Evolutionary conservation across 257 asterid species (phyloP), one percentile per base, ranked within the genome.

Genomic region (Nicotiana knightiana): DNA sequence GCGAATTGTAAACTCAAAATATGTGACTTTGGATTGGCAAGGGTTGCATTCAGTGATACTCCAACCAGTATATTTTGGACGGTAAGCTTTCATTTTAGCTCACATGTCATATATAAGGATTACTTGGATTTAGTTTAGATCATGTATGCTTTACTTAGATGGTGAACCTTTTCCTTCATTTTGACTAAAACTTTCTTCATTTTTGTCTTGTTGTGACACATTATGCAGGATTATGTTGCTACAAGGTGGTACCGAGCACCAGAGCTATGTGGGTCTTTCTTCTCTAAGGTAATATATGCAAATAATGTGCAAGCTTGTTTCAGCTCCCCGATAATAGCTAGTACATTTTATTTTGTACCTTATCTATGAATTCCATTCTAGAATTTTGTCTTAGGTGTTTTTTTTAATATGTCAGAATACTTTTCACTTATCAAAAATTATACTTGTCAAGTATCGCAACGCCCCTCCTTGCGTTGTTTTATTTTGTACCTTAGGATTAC

Each of bases 221-320:
- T 58, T 28, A 24, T 89, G 82, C 93, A 96, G 99, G 99, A 96
- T 89, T 96, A 96, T 85, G 96, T 95, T 88, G 99, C 98, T 83
- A 95, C 99, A 70, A 93, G 99, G 89, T 95, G 98, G 98, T 95
- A 93, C 70, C 89, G 99, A 81, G 99, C 99, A 81, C 99, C 99
- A 18, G 99, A 93, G 88, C 88, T 95, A 86, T 95, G 98, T 55
- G 99, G 98, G 82, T 96, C 99, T 82, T 96, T 96, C 89, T 94
- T 91, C 89, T 94, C 98, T 62, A 96, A 94, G 98, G 99, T 95
- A 88, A 86, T 33, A 30, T 66, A 37, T 21, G 71, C 28, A 30
- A 55, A 55, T 37, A 83, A 15, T 75, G 67, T 80, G 82, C 82
- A 3, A 6, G 64, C 68, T 84, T 58, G 54, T 82, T 58, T 17